Percentiles rank a stretch among this genome's conserved stretches.
Conservation (phyloP, 2,329 filamentous ascomycete genomes). For the Phaeosphaeriaceae sp. region DNA sequence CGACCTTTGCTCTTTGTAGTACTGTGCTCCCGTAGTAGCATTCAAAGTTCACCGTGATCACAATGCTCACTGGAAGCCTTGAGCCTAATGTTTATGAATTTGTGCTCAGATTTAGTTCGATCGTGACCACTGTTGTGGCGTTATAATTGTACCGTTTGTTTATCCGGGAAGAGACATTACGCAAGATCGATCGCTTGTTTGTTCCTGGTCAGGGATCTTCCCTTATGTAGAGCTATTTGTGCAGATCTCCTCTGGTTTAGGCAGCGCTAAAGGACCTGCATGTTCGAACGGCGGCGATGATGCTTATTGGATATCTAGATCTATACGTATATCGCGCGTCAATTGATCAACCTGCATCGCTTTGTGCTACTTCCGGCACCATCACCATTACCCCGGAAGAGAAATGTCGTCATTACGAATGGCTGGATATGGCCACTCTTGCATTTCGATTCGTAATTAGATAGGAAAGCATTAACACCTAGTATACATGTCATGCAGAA, state of each 20-base stretch:
- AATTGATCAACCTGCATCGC: background rate
- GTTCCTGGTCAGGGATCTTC: no score
- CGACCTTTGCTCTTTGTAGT: constrained; percentile 35
- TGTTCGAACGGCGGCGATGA: constrained; percentile 1
- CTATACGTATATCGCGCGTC: background rate
- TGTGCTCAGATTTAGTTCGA: constrained; percentile 24
- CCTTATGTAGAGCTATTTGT: background rate
- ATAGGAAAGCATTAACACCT: no score
- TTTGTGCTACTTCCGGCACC: background rate
- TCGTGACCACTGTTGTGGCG: constrained; percentile 20
- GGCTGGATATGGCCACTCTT: no score
- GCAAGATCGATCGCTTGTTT: background rate
- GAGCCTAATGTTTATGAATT: constrained; percentile 22
- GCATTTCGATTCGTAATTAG: no score
- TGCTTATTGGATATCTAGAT: background rate
- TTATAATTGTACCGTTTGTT: background rate
- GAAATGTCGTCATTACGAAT: no score
- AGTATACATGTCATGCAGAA: no score
- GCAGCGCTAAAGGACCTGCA: background rate
- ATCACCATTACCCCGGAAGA: background rate
- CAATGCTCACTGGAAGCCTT: constrained; percentile 27
- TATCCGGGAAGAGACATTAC: background rate
- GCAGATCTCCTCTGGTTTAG: background rate
- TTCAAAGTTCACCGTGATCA: constrained; percentile 27
- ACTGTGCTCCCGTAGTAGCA: constrained; percentile 27